Conservation (phyloP, 495 filamentous ascomycete genomes). For the Penicillium macrosclerotiorum region DNA sequence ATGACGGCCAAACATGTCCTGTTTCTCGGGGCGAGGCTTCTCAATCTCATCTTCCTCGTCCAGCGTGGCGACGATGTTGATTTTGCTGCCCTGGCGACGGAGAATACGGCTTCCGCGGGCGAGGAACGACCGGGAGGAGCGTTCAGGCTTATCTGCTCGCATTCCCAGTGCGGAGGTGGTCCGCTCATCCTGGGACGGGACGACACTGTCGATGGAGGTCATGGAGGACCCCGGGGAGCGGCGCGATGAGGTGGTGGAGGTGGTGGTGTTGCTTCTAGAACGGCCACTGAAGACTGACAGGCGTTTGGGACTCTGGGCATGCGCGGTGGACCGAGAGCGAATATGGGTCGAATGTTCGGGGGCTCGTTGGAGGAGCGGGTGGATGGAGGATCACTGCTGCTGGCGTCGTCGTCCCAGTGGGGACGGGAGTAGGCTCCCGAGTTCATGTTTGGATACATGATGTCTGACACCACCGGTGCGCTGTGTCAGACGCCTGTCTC, state of each 20-base stretch:
- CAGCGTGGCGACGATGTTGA: constrained; percentile 47
- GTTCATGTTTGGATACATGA: constrained; percentile 15
- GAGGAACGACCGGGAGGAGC: constrained; percentile 42
- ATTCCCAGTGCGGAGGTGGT: constrained; percentile 27
- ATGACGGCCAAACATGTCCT: constrained; percentile 31
- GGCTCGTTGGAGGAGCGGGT: constrained; percentile 39
- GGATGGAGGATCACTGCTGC: constrained; percentile 34
- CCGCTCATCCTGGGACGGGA: constrained; percentile 31
- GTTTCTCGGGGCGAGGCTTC: constrained; percentile 35
- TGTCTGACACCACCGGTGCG: neutral
- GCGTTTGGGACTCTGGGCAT: constrained; percentile 41
- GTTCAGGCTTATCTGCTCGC: constrained; percentile 37
- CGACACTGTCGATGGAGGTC: constrained; percentile 33
- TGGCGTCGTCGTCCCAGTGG: constrained; percentile 26
- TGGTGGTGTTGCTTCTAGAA: constrained; percentile 47
- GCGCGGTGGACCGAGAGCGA: constrained; percentile 43
- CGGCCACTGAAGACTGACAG: constrained; percentile 44
- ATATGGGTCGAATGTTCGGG: constrained; percentile 38
- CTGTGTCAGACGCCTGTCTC: too few relatives aligned
- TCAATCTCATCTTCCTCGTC: constrained; percentile 45
- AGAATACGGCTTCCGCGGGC: constrained; percentile 52
- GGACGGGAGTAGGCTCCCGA: too few relatives aligned
- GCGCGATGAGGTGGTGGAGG: constrained; percentile 37
- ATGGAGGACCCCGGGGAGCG: constrained; percentile 41
- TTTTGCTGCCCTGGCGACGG: constrained; percentile 51